These are phyloP conservation scores for Fraxinus quadrangulata DNA, from an alignment of 257 asterid species.

Conservation along the genomic window DNA sequence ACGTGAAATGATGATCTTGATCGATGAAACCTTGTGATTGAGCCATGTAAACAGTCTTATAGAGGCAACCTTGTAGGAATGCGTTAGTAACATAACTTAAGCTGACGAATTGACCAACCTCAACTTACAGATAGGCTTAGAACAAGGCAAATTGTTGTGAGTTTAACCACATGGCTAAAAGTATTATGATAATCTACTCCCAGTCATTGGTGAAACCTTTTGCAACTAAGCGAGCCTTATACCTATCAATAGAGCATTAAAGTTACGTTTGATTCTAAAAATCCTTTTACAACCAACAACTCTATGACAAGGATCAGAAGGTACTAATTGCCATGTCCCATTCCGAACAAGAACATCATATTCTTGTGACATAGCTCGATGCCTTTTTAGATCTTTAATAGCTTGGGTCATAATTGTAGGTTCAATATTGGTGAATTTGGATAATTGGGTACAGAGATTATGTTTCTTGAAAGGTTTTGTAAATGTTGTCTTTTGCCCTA, in stretches of 20 bases:
- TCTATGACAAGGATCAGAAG: neutral
- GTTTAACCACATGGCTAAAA: neutral
- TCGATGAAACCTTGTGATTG: neutral
- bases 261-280: neutral
- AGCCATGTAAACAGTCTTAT: neutral
- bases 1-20: neutral
- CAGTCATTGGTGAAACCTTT: neutral
- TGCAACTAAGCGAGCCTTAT: neutral
- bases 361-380: too few species aligned
- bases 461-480: too few species aligned
- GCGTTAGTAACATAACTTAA: neutral
- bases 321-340: neutral
- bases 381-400: neutral
- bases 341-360: too few species aligned
- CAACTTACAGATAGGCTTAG: too few species aligned
- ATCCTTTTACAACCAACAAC: neutral
- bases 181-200: neutral
- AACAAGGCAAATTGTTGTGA: too few species aligned
- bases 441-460: too few species aligned
- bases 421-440: too few species aligned
- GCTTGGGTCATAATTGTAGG: too few species aligned
- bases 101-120: neutral
- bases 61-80: neutral
- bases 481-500: too few species aligned
- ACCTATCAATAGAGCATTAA: neutral